Conservation (phyloP, 2,329 filamentous ascomycete genomes). For the Fusarium sp. region DNA sequence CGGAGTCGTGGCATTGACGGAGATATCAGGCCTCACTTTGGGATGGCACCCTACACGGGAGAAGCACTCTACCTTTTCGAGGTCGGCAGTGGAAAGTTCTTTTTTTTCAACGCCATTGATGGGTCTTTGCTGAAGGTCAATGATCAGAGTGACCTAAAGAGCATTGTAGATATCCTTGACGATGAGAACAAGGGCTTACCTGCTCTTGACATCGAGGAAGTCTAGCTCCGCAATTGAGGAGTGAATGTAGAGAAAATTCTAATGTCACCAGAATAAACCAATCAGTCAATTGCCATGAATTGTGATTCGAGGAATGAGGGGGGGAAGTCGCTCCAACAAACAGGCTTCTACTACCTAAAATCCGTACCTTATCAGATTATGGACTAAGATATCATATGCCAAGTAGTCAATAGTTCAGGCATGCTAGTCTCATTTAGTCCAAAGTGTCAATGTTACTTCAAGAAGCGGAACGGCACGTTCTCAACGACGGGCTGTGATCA, state of each 20-base stretch:
- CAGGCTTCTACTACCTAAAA: background rate
- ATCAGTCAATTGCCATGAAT: background rate
- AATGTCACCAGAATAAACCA: rapidly evolving
- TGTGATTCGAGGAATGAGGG: background rate
- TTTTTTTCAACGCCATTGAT: background rate
- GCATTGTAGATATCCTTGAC: background rate
- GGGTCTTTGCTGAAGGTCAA: rapidly evolving
- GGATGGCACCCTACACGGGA: background rate
- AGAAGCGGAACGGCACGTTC: background rate
- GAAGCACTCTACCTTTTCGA: background rate
- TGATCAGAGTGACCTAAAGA: background rate
- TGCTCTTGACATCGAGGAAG: background rate
- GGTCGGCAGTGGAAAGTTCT: background rate
- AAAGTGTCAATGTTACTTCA: rapidly evolving
- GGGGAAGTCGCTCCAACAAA: background rate
- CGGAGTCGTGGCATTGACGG: background rate
- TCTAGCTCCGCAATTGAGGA: background rate
- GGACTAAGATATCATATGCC: background rate
- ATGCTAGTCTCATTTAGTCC: background rate
- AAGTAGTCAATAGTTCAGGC: background rate
- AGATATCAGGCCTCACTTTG: background rate
- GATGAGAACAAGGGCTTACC: background rate
- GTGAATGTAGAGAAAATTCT: rapidly evolving
- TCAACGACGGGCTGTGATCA: background rate
- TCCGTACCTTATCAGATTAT: background rate